Evolutionary conservation across 208 protist species (phyloP).

Genomic region (Phytomonas francai): DNA sequence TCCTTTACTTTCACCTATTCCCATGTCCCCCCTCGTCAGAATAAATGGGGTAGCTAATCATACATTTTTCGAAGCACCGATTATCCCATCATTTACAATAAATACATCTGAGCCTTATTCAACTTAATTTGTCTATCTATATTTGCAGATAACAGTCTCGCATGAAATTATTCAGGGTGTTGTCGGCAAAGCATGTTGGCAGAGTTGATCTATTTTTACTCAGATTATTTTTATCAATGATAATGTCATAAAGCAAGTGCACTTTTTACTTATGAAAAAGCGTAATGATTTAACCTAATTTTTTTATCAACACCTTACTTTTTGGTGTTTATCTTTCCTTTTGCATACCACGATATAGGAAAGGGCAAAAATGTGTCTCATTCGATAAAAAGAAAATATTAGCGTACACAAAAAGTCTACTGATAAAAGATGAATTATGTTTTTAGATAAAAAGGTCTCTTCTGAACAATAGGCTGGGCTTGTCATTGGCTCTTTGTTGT

Average conservation of each 20-base stretch:
- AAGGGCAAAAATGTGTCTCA: background rate
- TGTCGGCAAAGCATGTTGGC: background rate
- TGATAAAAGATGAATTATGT: background rate
- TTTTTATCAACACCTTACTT: conserved; percentile 10
- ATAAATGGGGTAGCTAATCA: background rate
- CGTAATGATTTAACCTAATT: conserved; percentile 1
- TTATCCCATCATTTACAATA: background rate
- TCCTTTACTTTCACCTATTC: background rate
- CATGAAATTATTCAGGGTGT: background rate
- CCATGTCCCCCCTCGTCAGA: background rate
- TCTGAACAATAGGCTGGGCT: background rate
- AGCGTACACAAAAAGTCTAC: background rate
- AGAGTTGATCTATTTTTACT: background rate
- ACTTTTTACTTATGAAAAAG: background rate
- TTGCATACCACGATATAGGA: background rate
- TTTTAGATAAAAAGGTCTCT: background rate
- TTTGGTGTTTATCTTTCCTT: conserved; percentile 9
- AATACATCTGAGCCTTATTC: background rate
- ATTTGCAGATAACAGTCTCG: background rate
- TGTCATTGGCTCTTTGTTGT: background rate
- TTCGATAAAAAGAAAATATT: background rate
- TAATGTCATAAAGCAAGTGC: background rate
- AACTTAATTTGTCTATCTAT: background rate
- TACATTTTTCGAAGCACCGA: background rate
- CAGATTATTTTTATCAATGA: background rate